Percentiles rank a stretch among this genome's conserved stretches.
phyloP scores from a whole-genome alignment of 2,329 filamentous ascomycete genomes.

The Cordyceps cicadae region DNA sequence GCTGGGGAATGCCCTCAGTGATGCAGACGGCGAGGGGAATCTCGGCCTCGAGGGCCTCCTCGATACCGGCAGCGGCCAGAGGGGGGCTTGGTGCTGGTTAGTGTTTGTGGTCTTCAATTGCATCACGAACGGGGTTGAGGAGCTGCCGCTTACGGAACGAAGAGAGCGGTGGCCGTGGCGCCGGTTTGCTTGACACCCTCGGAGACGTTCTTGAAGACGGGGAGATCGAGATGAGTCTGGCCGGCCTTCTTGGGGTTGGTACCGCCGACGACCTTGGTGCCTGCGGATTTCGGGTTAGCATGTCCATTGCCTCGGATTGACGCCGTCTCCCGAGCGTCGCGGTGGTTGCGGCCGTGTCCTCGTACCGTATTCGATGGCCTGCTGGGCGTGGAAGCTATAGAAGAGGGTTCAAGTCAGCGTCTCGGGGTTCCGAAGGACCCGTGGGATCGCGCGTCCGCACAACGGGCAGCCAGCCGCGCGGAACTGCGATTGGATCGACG shows the following conservation, averaged over 20 bases:
- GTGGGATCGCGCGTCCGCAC: not conserved
- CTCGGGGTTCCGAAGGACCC: not conserved
- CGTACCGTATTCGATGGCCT: constrained; percentile 97
- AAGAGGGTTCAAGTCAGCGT: not conserved
- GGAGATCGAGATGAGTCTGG: constrained; percentile 76
- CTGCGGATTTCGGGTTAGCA: constrained; percentile 33
- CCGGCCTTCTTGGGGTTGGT: constrained; percentile 99
- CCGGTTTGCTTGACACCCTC: constrained; percentile 87
- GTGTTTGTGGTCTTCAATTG: constrained; percentile 3
- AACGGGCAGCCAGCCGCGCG: not conserved
- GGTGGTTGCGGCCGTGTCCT: not conserved
- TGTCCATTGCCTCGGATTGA: not conserved
- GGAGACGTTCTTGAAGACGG: constrained; percentile 83
- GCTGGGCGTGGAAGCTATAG: constrained; percentile 85
- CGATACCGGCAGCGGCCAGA: constrained; percentile 86
- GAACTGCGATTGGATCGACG: not conserved
- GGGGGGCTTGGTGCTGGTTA: constrained; percentile 59
- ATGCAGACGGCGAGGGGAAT: constrained; percentile 94
- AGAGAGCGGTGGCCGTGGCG: constrained; percentile 87
- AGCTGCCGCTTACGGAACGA: constrained; percentile 66
- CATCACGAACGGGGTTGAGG: not conserved
- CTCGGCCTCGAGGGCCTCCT: constrained; percentile 90
- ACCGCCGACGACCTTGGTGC: constrained; percentile 94
- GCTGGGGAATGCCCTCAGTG: constrained; percentile 95
- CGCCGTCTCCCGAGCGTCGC: not conserved